These are phyloP conservation scores for Tricholoma hemisulphureum DNA, from an alignment of 768 basidiomycete genomes.

Conservation along the genomic window DNA sequence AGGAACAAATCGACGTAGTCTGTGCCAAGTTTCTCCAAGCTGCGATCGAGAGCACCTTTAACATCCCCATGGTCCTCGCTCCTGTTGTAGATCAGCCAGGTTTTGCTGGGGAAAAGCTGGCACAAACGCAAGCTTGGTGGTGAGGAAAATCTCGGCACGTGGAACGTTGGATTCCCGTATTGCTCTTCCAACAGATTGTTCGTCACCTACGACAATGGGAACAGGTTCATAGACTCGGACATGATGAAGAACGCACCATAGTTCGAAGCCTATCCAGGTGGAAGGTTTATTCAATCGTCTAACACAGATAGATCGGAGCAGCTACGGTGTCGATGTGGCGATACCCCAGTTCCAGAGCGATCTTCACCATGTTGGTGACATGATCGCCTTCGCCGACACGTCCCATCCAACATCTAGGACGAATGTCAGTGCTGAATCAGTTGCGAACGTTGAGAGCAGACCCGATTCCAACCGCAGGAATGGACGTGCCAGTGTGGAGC, in stretches of 20 bases:
- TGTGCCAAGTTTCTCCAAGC: conserved; percentile 32
- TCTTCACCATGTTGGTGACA: conserved; percentile 22
- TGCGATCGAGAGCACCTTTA: conserved; percentile 30
- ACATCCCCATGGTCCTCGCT: conserved; percentile 36
- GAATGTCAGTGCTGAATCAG: background rate
- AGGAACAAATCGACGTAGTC: conserved; percentile 52
- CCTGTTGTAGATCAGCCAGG: conserved; percentile 26
- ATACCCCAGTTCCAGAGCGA: conserved; percentile 29
- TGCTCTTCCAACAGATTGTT: conserved; percentile 36
- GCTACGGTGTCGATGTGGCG: conserved; percentile 36
- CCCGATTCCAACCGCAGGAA: conserved; percentile 30
- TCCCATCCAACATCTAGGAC: conserved; percentile 33
- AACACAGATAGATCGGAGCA: background rate
- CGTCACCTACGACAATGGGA: conserved; percentile 24
- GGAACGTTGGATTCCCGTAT: conserved; percentile 40
- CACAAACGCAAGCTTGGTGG: conserved; percentile 40
- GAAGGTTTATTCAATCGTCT: background rate
- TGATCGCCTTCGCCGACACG: conserved; percentile 23
- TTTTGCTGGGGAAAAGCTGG: conserved; percentile 1
- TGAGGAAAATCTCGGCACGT: conserved; percentile 38
- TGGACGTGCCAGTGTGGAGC: conserved; percentile 24
- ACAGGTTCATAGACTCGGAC: background rate
- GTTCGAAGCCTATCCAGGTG: conserved; percentile 8
- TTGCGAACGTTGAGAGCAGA: conserved; percentile 6
- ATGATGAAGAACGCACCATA: conserved; percentile 8